phyloP scores from a whole-genome alignment of 495 filamentous ascomycete genomes.

The Pyrenopolyporus hunteri region DNA sequence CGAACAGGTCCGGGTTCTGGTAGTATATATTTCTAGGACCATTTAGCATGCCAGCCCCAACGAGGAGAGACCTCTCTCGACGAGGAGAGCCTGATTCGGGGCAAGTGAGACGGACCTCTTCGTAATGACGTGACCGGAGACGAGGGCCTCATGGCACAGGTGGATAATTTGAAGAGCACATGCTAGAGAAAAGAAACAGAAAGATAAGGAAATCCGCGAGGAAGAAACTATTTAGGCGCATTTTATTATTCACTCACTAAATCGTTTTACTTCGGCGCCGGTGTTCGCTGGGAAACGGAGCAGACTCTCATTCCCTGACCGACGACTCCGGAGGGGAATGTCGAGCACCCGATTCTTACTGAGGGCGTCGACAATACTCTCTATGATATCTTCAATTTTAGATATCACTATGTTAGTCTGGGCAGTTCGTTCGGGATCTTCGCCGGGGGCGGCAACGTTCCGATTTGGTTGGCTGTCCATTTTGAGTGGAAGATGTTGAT shows the following conservation, averaged over 20 bases:
- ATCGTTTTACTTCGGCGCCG: conserved; percentile 44
- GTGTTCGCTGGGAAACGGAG: conserved; percentile 50
- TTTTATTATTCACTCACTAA: conserved; percentile 41
- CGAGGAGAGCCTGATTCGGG: not conserved
- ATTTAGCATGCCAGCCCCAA: not conserved
- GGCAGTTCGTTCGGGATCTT: conserved; percentile 3
- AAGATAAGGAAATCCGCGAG: not conserved
- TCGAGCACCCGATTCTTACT: conserved; percentile 48
- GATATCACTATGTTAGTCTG: conserved; percentile 47
- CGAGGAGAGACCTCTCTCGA: not conserved
- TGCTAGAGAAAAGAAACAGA: conserved; percentile 30
- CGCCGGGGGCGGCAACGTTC: not conserved
- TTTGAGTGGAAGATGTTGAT: not conserved
- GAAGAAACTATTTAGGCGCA: too few relatives aligned
- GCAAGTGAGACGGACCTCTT: conserved; percentile 65
- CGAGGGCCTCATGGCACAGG: conserved; percentile 71
- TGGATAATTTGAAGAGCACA: conserved; percentile 70
- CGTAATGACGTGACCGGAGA: conserved; percentile 66
- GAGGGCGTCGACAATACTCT: conserved; percentile 56
- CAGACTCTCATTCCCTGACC: conserved; percentile 15
- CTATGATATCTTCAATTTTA: conserved; percentile 60
- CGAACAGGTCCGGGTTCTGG: conserved; percentile 79
- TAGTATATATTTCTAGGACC: conserved; percentile 84
- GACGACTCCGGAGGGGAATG: conserved; percentile 49
- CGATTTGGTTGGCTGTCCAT: conserved; percentile 11